Evolutionary conservation across 2,329 filamentous ascomycete species (phyloP).

Genomic region (Aaosphaeria arxii): DNA sequence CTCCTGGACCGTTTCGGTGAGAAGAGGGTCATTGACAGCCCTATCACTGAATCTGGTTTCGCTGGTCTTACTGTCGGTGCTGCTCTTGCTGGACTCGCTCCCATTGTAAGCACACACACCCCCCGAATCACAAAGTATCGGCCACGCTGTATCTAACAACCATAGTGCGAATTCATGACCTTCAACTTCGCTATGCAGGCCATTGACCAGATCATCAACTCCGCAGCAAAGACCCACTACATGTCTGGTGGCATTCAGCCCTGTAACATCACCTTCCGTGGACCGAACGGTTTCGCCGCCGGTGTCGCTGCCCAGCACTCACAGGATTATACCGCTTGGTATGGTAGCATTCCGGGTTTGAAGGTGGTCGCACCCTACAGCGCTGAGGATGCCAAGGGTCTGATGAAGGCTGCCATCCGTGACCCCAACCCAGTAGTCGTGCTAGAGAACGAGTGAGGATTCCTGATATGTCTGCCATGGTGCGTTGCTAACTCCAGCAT

Average conservation of each 20-base stretch:
- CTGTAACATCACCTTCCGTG: conserved; percentile 99
- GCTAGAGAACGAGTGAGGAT: conserved; percentile 49
- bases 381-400: conserved; percentile 95
- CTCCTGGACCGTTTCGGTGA: conserved; percentile 95
- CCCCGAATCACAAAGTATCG: not conserved
- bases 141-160: not conserved
- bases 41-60: conserved; percentile 98
- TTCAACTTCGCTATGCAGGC: conserved; percentile 99
- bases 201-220: conserved; percentile 99
- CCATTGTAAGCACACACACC: conserved; percentile 64
- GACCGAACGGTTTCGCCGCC: conserved; percentile 94
- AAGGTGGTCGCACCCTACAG: conserved; percentile 98
- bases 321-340: conserved; percentile 98
- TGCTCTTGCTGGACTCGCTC: conserved; percentile 89
- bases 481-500: conserved; percentile 27
- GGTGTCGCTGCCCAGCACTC: conserved; percentile 98
- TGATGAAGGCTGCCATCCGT: conserved; percentile 95
- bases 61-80: conserved; percentile 89
- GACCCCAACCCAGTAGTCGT: conserved; percentile 95
- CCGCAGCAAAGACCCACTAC: conserved; percentile 97
- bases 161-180: conserved; percentile 98
- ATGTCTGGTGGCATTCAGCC: conserved; percentile 99
- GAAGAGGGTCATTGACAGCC: conserved; percentile 95
- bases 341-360: conserved; percentile 93
- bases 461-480: not conserved